These are phyloP conservation scores for Bifiguratus adelaidae DNA, from an alignment of 192 early-diverging fungal species.

Conservation along the genomic window DNA sequence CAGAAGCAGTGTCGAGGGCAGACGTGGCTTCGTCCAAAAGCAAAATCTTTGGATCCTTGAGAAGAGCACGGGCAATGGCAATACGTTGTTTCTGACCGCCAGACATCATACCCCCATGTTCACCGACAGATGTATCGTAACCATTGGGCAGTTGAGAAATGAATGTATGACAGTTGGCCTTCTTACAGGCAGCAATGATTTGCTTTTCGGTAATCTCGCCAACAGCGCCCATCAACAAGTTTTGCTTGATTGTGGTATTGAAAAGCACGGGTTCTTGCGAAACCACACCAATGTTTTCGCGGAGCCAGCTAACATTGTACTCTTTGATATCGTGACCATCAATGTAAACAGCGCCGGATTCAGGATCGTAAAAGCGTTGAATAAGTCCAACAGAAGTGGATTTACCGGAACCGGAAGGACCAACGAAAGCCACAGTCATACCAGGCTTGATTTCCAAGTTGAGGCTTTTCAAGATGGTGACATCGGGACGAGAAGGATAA, in stretches of 20 bases:
- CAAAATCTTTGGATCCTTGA: conserved; percentile 79
- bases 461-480: conserved; percentile 66
- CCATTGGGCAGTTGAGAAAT: conserved; percentile 71
- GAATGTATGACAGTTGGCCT: conserved; percentile 75
- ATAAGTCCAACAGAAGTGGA: conserved; percentile 77
- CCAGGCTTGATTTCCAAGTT: conserved; percentile 62
- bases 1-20: conserved; percentile 74
- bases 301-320: conserved; percentile 72
- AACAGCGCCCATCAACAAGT: conserved; percentile 62
- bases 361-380: conserved; percentile 77
- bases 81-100: conserved; percentile 96
- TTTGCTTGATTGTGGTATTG: conserved; percentile 62
- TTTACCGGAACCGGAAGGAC: conserved; percentile 79
- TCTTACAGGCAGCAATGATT: conserved; percentile 53
- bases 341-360: conserved; percentile 41
- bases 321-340: conserved; percentile 71
- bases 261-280: conserved; percentile 90
- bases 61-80: conserved; percentile 87
- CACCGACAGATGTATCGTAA: conserved; percentile 80
- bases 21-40: conserved; percentile 83
- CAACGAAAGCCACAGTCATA: conserved; percentile 85
- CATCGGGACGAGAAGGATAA: conserved; percentile 80
- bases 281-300: conserved; percentile 82
- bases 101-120: conserved; percentile 60
- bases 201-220: conserved; percentile 54